phyloP scores from a whole-genome alignment of 805 yeast genomes.

The Helenozyma rhizophorensis region DNA sequence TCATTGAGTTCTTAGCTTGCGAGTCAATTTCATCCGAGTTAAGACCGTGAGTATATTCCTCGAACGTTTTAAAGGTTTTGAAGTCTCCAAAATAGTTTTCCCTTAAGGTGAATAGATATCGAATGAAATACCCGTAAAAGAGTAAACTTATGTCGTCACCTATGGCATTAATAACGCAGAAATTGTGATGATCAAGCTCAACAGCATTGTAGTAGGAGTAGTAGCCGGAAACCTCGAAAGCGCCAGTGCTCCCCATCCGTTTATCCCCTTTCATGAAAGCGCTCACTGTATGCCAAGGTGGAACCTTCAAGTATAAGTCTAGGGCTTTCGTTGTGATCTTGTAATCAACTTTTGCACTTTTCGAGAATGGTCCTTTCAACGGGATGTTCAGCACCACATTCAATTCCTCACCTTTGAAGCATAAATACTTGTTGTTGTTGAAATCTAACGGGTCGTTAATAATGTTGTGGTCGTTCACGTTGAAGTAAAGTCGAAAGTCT shows the following conservation, averaged over 20 bases:
- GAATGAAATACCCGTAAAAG: conserved; percentile 74
- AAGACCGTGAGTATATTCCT: conserved; percentile 54
- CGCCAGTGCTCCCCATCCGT: conserved; percentile 62
- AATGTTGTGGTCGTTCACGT: conserved; percentile 84
- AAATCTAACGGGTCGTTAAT: conserved; percentile 85
- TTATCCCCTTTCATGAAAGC: conserved; percentile 58
- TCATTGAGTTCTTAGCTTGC: neutral
- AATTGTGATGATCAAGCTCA: conserved; percentile 67
- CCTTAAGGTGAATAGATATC: conserved; percentile 67
- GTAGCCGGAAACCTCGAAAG: conserved; percentile 59
- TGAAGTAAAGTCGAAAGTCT: conserved; percentile 59
- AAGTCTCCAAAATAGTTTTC: conserved; percentile 91
- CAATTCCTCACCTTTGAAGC: conserved; percentile 63
- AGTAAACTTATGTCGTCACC: conserved; percentile 67
- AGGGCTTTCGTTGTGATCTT: conserved; percentile 53
- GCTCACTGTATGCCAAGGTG: conserved; percentile 87
- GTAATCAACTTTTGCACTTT: conserved; percentile 49
- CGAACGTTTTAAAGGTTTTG: conserved; percentile 78
- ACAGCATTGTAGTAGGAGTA: conserved; percentile 57
- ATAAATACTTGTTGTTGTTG: conserved; percentile 70
- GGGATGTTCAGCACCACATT: conserved; percentile 53
- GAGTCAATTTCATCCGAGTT: conserved; percentile 2
- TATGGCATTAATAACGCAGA: conserved; percentile 56
- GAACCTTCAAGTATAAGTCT: conserved; percentile 64
- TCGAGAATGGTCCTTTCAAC: conserved; percentile 46